These are phyloP conservation scores for Collybia mongolica DNA, from an alignment of 768 basidiomycete genomes.

Conservation along the genomic window DNA sequence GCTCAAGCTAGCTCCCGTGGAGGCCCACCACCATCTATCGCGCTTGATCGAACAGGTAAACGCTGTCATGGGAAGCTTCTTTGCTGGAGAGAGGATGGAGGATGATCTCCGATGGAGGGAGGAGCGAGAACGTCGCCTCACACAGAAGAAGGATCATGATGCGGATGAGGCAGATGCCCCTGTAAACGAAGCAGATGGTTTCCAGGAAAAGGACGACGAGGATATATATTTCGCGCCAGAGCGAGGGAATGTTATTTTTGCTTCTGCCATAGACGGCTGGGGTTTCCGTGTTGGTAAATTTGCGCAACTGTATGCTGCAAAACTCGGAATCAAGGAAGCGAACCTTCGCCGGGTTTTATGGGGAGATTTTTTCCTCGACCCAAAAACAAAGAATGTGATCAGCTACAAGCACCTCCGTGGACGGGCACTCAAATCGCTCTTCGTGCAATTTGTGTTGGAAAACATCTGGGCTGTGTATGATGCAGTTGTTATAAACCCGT, in stretches of 20 bases:
- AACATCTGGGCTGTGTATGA: constrained; percentile 98
- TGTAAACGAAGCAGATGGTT: constrained; percentile 62
- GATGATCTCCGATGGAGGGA: constrained; percentile 94
- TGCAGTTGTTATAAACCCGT: constrained; percentile 87
- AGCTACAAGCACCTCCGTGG: constrained; percentile 89
- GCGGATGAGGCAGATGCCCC: constrained; percentile 65
- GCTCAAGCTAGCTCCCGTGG: constrained; percentile 84
- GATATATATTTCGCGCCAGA: constrained; percentile 97
- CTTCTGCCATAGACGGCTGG: constrained; percentile 96
- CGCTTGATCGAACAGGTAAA: constrained; percentile 96
- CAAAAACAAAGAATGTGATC: constrained; percentile 92
- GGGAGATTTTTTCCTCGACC: constrained; percentile 97
- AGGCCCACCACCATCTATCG: constrained; percentile 93
- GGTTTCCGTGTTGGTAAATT: constrained; percentile 94
- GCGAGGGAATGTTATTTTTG: constrained; percentile 93
- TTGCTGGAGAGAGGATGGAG: constrained; percentile 94
- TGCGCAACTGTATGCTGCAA: constrained; percentile 86
- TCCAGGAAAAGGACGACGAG: constrained; percentile 96
- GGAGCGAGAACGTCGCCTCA: constrained; percentile 81
- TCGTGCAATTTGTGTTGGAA: constrained; percentile 96
- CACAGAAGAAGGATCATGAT: constrained; percentile 67
- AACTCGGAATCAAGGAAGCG: constrained; percentile 86
- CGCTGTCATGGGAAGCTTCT: constrained; percentile 96
- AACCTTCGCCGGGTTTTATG: constrained; percentile 87
- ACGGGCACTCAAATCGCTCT: constrained; percentile 86